phyloP scores from a whole-genome alignment of 148 eudicot genomes.

The Fagopyrum homotropicum region DNA sequence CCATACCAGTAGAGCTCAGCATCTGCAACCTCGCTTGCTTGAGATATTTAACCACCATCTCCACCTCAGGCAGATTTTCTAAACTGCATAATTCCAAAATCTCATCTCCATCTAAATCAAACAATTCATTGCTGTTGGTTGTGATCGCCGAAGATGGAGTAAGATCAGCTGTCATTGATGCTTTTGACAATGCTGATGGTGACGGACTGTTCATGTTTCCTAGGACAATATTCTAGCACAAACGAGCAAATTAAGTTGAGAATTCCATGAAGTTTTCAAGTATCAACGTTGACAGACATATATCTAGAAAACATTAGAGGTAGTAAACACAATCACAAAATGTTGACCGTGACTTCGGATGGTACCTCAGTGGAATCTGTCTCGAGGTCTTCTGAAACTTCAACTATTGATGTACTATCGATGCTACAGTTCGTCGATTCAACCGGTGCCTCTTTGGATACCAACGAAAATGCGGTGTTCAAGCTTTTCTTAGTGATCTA shows the following conservation, averaged over 20 bases:
- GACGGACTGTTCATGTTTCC: neutral
- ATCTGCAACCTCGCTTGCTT: constrained; percentile 37
- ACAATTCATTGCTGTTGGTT: constrained; percentile 10
- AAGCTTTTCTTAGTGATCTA: constrained; percentile 38
- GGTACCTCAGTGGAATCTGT: constrained; percentile 32
- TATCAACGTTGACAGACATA: neutral
- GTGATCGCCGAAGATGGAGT: constrained; percentile 25
- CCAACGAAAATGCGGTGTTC: constrained; percentile 31
- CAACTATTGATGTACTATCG: constrained; percentile 22
- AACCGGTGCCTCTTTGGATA: constrained; percentile 26
- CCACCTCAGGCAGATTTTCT: constrained; percentile 24
- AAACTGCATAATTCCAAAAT: neutral
- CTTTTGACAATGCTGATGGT: constrained; percentile 14
- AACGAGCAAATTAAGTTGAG: neutral
- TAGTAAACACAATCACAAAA: neutral
- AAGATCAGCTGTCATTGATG: constrained; percentile 22
- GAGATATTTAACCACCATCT: constrained; percentile 38
- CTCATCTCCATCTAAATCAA: neutral
- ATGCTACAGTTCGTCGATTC: constrained; percentile 24
- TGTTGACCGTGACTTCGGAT: neutral
- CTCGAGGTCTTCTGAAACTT: constrained; percentile 19
- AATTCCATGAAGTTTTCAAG: neutral
- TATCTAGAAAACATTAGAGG: neutral
- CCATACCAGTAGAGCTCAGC: constrained; percentile 26
- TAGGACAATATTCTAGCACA: neutral